Evolutionary conservation across 345 rosid genomes (phyloP).

Genomic region (Eucalyptus sp.): DNA sequence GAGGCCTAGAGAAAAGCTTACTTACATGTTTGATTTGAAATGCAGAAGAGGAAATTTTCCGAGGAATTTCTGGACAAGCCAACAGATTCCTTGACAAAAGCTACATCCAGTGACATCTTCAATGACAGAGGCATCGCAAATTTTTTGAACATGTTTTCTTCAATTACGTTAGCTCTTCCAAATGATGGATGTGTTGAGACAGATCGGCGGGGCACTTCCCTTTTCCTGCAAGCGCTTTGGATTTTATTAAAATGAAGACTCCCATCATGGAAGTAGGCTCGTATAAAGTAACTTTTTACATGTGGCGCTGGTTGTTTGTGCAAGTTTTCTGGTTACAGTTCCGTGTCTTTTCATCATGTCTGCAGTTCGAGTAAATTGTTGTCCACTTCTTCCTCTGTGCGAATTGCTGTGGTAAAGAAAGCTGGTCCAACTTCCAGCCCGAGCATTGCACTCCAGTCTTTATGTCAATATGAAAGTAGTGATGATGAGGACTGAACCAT

Average conservation of each 20-base stretch:
- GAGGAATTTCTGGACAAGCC: too few species aligned
- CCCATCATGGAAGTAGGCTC: neutral
- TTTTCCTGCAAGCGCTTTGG: neutral
- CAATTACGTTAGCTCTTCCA: neutral
- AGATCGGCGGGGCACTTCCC: neutral
- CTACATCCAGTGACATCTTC: too few species aligned
- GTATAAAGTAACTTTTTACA: neutral
- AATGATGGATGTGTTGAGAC: neutral
- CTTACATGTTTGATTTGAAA: too few species aligned
- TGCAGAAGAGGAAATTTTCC: too few species aligned
- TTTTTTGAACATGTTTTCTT: neutral
- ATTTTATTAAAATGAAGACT: neutral
- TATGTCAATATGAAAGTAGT: neutral
- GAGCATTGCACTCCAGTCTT: neutral
- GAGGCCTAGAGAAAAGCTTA: too few species aligned
- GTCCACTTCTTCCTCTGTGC: neutral
- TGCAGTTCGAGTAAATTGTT: neutral
- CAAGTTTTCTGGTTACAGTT: neutral
- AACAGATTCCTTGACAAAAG: rapidly evolving
- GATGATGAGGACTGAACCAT: neutral
- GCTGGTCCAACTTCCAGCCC: neutral
- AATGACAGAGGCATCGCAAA: too few species aligned
- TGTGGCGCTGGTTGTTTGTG: rapidly evolving
- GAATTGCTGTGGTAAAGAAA: neutral
- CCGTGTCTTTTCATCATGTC: too few species aligned